Percentiles rank a stretch among this genome's conserved stretches.
phyloP scores from a whole-genome alignment of 495 filamentous ascomycete species.

The Baudoinia panamericana region DNA sequence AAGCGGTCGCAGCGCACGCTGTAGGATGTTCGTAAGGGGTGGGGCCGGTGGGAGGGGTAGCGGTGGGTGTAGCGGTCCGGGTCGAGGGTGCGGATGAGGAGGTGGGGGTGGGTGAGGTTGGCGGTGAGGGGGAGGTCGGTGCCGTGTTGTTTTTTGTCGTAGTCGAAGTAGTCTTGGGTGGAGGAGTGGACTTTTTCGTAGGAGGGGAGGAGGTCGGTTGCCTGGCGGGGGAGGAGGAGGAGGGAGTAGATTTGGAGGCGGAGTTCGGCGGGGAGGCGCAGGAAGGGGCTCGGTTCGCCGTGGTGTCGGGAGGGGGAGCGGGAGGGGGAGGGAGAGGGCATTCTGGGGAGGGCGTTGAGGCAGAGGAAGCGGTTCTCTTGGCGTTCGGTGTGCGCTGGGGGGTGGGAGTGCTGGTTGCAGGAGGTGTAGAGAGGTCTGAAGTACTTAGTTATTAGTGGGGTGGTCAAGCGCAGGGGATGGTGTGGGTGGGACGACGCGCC shows the following conservation, averaged over 20 bases:
- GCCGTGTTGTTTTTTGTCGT: constrained; percentile 12
- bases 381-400: constrained; percentile 1
- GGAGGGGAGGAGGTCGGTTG: constrained; percentile 9
- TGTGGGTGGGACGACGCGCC: no score
- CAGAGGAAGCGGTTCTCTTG: constrained; percentile 6
- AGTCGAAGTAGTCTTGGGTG: constrained; percentile 20
- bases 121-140: constrained; percentile 3
- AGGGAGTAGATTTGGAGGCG: constrained; percentile 33
- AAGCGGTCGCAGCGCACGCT: constrained; percentile 23
- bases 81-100: constrained; percentile 24
- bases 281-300: constrained; percentile 16
- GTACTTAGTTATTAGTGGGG: no score
- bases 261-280: constrained; percentile 33
- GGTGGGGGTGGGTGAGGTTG: constrained; percentile 7
- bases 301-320: not conserved
- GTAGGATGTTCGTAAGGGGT: constrained; percentile 9
- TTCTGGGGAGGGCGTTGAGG: constrained; percentile 11
- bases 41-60: constrained; percentile 1
- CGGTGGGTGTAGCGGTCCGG: constrained; percentile 10
- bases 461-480: no score
- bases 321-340: constrained; percentile 10
- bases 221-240: constrained; percentile 24
- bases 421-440: constrained; percentile 11
- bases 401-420: constrained; percentile 7
- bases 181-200: constrained; percentile 5